Evolutionary conservation across 2,329 filamentous ascomycete species (phyloP), one percentile per base, ranked within the genome.

Genomic region (Grosmannia serpens): DNA sequence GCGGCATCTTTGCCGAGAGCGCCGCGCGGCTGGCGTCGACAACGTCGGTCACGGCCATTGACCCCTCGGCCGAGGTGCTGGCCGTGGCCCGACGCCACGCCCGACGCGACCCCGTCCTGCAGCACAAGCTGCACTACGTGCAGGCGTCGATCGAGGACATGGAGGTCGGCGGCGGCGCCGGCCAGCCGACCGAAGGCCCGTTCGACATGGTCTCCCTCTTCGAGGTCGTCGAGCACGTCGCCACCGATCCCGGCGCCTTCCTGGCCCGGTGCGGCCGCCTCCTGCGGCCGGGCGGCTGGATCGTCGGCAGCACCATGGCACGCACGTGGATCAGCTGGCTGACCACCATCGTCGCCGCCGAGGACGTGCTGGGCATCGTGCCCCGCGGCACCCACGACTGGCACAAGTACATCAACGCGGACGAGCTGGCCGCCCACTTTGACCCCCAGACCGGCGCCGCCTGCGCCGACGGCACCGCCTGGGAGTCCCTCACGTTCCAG

Each of bases 371-470:
- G 69, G 79, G 88, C 6, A 89, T 97, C 61, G 94, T 99, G 59
- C 94, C 94, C 11, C 83, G 82, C 63, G 94, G 94, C 1, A 99
- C 94, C 53, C 94, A 99, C 73, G 91, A 96, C 70, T 99, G 94
- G 94, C 79, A 79, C 62, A 95, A 97, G 75, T 99, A 97, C 73
- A 86, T 99, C 64, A 94, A 96, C 68, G 88, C 89, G 63, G 77
- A 82, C 17, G 92, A 97, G 77, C 70, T 95, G 67, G 75, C 79
- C 64, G 73, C 70, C 1, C 77, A 80, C 69, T 81, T 86, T 64
- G 70, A 74, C 20, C 58, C 58, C 10, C 54, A 72, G 70, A 58
- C 75, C 74, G 50, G 15, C 38, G 33, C 53, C 15, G 27, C 33
- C 8, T 35, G 17, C 11, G 64, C 71, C 74, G 61, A 46, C 77